Conservation (phyloP, 805 yeast species). For the Lipomyces orientalis region DNA sequence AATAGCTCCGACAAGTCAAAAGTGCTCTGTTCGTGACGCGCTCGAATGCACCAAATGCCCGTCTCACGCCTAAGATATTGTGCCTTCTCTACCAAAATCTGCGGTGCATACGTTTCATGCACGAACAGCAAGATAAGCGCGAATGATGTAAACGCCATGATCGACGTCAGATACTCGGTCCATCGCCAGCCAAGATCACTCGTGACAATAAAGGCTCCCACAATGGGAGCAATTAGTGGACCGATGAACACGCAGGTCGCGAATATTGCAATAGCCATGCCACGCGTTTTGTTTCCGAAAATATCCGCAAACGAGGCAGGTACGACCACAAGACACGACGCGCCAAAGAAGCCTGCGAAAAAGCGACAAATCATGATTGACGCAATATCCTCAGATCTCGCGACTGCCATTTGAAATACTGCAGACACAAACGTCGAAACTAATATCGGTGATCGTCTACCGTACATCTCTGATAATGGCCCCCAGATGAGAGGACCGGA, state of each 20-base stretch:
- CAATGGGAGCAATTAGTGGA: slow-evolving; percentile 77
- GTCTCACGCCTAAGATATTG: slow-evolving; percentile 52
- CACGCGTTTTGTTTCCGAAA: slow-evolving; percentile 70
- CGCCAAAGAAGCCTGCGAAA: slow-evolving; percentile 74
- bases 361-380: slow-evolving; percentile 71
- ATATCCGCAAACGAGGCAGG: slow-evolving; percentile 83
- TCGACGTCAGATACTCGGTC: slow-evolving; percentile 73
- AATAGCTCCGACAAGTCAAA: slow-evolving; percentile 50
- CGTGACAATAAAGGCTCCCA: slow-evolving; percentile 64
- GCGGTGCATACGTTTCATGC: slow-evolving; percentile 72
- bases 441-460: slow-evolving; percentile 68
- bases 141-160: slow-evolving; percentile 55
- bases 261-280: slow-evolving; percentile 69
- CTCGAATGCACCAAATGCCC: slow-evolving; percentile 58
- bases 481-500: slow-evolving; percentile 84
- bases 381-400: slow-evolving; percentile 52
- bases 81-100: slow-evolving; percentile 53
- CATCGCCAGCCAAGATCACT: slow-evolving; percentile 73
- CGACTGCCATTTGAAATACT: slow-evolving; percentile 45
- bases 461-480: slow-evolving; percentile 72
- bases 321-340: slow-evolving; percentile 81
- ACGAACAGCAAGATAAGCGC: slow-evolving; percentile 51
- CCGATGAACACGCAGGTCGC: slow-evolving; percentile 71
- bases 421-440: slow-evolving; percentile 56
- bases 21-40: slow-evolving; percentile 53